Evolutionary conservation across 2,329 filamentous ascomycete genomes (phyloP).

Genomic region (Ophiostoma australiae): DNA sequence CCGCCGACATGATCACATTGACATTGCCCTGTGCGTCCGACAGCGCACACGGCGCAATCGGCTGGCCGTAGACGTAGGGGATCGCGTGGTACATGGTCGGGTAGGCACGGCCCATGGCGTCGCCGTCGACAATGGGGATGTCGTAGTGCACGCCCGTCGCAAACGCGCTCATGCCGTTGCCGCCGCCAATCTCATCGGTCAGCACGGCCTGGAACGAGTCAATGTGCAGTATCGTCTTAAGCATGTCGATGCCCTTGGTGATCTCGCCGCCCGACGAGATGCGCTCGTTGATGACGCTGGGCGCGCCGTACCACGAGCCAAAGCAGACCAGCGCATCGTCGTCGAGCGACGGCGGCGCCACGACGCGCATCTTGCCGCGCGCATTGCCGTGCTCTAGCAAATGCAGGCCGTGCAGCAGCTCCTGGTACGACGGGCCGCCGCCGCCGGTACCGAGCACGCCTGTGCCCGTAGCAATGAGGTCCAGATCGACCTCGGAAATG

Average conservation of each 20-base stretch:
- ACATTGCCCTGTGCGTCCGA: constrained; percentile 3
- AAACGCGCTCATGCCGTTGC: constrained; percentile 9
- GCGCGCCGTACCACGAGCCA: constrained; percentile 8
- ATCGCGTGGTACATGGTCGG: constrained; percentile 13
- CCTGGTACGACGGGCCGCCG: constrained; percentile 8
- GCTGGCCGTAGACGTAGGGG: constrained; percentile 2
- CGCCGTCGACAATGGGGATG: constrained; percentile 1
- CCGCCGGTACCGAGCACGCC: constrained; percentile 8
- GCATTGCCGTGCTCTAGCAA: not conserved
- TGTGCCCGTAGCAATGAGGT: constrained; percentile 7
- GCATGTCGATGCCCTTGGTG: constrained; percentile 3
- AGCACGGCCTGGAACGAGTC: constrained; percentile 11
- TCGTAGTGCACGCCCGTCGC: constrained; percentile 12
- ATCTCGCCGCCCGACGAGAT: constrained; percentile 2
- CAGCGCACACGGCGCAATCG: not conserved
- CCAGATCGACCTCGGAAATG: constrained; percentile 9
- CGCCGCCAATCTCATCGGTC: constrained; percentile 1
- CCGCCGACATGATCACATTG: not conserved
- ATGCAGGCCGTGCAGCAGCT: constrained; percentile 12
- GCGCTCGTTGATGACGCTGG: constrained; percentile 7
- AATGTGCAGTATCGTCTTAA: not conserved
- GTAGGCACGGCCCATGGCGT: constrained; percentile 11
- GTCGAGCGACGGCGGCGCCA: constrained; percentile 1
- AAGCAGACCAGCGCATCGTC: constrained; percentile 6
- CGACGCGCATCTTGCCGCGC: constrained; percentile 6